Evolutionary conservation across 1,284 basidiomycete species (phyloP), one percentile per base, ranked within the genome.

Genomic region (Cryptococcus sp.): DNA sequence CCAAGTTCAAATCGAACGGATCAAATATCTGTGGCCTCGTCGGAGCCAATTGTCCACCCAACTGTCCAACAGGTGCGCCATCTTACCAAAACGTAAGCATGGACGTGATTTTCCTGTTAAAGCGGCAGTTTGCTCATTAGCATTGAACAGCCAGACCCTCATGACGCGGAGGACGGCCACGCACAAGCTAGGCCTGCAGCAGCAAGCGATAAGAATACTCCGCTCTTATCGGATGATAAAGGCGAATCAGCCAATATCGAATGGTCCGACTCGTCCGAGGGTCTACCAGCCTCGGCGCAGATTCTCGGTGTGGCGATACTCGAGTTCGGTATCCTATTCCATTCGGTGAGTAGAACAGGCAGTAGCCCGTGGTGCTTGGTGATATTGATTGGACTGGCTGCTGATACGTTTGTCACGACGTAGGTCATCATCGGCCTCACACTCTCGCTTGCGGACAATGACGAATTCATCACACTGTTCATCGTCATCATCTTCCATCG

Each of bases 221-320:
- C 3, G 3, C 17, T 22, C 3, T 6, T 13, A n/a, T 26, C 17
- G 40, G 29, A 26, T 20, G 11, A 22, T 38, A 38, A 50, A 38
- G 38, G 43, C 22, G 39, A 52, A 38, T 52, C 50, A 39, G 38
- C 43, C 39, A 50, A 22, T 34, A 34, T 34, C 8, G 29, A 34
- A 34, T 59, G 41, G 46, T 22, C 53, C 39, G 62, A 61, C 39
- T 63, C 77, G 3, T 68, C 76, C 26, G 77, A 81, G 62, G 69
- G 78, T 23, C 65, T 80, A 34, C 79, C 80, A 26, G 79, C 80
- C n/a, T 67, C 73, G 38, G 79, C 81, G 41, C 77, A 81, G 56
- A 80, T 81, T 47, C 76, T 81, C 25, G 81, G 80, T 49, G 79
- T 81, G 39, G 69, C 80, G 5, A 52, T 78, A n/a, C 68, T 80